phyloP scores from a whole-genome alignment of 805 yeast species.

The Lipomyces lipofer region DNA sequence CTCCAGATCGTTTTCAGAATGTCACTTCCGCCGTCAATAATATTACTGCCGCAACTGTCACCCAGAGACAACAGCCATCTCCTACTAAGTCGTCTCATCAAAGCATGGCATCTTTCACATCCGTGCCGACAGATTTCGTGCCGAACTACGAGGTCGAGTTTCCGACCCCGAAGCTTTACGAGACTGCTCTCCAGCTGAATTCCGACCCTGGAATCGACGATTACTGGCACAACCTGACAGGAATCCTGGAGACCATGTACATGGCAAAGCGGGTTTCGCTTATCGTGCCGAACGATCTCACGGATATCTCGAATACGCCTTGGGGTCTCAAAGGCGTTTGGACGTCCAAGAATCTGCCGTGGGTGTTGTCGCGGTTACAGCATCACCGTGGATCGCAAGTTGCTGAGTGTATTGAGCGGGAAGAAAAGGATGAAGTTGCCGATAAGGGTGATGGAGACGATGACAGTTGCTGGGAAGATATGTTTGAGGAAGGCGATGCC shows the following conservation, averaged over 20 bases:
- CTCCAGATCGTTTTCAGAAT: background rate
- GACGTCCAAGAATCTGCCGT: conserved; percentile 29
- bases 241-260: conserved; percentile 33
- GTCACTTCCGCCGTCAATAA: background rate
- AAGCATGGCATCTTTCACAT: background rate
- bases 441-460: conserved; percentile 12
- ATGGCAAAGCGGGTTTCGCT: conserved; percentile 37
- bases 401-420: conserved; percentile 23
- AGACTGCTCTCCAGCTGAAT: conserved; percentile 24
- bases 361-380: conserved; percentile 27
- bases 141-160: conserved; percentile 16
- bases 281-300: conserved; percentile 37
- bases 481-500: conserved; percentile 21
- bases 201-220: conserved; percentile 33
- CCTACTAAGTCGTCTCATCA: background rate
- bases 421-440: background rate
- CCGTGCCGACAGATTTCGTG: conserved; percentile 8
- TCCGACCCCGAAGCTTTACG: conserved; percentile 29
- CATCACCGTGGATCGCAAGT: conserved; percentile 22
- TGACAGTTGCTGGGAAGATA: conserved; percentile 29
- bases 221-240: conserved; percentile 35
- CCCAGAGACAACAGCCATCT: background rate
- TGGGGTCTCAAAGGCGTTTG: conserved; percentile 41
- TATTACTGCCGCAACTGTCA: background rate
- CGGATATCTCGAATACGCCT: conserved; percentile 39